Conservation (phyloP, 768 basidiomycete genomes). For the Ephemerocybe angulata region DNA sequence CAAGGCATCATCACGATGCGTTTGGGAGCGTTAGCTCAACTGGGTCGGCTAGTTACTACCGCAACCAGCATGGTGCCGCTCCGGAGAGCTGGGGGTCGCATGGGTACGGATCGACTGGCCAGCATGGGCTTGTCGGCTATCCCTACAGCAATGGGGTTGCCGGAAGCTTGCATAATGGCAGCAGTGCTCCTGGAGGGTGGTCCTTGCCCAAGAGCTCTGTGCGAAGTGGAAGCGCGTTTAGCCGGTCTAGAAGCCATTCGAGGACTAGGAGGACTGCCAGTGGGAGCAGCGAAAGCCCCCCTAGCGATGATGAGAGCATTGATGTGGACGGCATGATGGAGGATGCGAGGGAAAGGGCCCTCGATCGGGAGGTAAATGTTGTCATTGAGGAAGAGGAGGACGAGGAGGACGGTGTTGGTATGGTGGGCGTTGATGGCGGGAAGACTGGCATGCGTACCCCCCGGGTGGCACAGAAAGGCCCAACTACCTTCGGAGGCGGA, state of each 20-base stretch:
- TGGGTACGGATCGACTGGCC: background rate
- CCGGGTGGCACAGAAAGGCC: conserved; percentile 15
- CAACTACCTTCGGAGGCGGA: conserved; percentile 11
- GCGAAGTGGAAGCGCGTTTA: conserved; percentile 5
- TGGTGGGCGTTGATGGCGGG: background rate
- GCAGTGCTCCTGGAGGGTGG: background rate
- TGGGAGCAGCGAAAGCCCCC: conserved; percentile 8
- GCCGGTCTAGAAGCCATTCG: conserved; percentile 8
- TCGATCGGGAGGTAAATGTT: conserved; percentile 25
- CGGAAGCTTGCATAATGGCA: background rate
- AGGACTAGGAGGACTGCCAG: background rate
- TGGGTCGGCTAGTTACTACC: background rate
- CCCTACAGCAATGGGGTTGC: background rate
- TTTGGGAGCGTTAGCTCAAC: background rate
- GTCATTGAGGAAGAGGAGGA: conserved; percentile 24
- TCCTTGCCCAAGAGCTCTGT: conserved; percentile 10
- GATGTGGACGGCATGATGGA: conserved; percentile 30
- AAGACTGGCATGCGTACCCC: conserved; percentile 12
- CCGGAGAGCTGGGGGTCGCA: conserved; percentile 1
- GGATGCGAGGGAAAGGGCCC: conserved; percentile 12
- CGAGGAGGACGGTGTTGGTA: conserved; percentile 11
- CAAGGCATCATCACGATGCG: conserved; percentile 21
- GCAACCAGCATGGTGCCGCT: background rate
- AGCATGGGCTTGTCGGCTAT: background rate
- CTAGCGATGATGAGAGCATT: conserved; percentile 27